Conservation (phyloP, 2,329 filamentous ascomycete genomes). For the Macroventuria anomochaeta region DNA sequence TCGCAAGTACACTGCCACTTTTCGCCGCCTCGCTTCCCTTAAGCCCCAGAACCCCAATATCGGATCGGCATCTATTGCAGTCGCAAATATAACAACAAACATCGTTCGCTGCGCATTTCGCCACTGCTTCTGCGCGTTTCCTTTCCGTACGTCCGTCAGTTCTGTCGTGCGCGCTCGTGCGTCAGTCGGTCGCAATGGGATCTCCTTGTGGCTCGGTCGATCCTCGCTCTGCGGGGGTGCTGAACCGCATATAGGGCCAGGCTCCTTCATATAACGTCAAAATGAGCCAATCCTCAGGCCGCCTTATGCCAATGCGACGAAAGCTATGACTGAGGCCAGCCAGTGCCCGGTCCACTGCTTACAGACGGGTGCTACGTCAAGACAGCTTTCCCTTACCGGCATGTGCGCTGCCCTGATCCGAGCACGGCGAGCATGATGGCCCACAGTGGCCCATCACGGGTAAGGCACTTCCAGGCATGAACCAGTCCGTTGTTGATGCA, state of each 20-base stretch:
- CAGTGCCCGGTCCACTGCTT: constrained; percentile 38
- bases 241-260: constrained; percentile 50
- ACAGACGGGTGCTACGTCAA: constrained; percentile 48
- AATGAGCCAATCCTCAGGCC: constrained; percentile 50
- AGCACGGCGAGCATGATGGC: constrained; percentile 38
- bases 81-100: constrained; percentile 16
- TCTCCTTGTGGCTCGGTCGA: constrained; percentile 47
- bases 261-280: constrained; percentile 45
- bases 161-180: constrained; percentile 39
- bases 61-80: constrained; percentile 5
- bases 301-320: constrained; percentile 47
- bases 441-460: constrained; percentile 30
- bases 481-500: constrained; percentile 27
- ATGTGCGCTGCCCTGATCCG: constrained; percentile 27
- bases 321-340: constrained; percentile 37
- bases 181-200: constrained; percentile 36
- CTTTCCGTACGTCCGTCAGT: constrained; percentile 32
- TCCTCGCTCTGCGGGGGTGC: constrained; percentile 41
- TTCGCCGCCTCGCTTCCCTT: constrained; percentile 25
- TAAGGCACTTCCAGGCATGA: constrained; percentile 40
- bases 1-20: constrained; percentile 19
- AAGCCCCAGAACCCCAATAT: constrained; percentile 8
- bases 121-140: constrained; percentile 29
- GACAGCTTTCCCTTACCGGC: constrained; percentile 42
- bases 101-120: constrained; percentile 14